Evolutionary conservation across 257 asterid genomes (phyloP), one percentile per base, ranked within the genome.

Genomic region (Rauvolfia tetraphylla): DNA sequence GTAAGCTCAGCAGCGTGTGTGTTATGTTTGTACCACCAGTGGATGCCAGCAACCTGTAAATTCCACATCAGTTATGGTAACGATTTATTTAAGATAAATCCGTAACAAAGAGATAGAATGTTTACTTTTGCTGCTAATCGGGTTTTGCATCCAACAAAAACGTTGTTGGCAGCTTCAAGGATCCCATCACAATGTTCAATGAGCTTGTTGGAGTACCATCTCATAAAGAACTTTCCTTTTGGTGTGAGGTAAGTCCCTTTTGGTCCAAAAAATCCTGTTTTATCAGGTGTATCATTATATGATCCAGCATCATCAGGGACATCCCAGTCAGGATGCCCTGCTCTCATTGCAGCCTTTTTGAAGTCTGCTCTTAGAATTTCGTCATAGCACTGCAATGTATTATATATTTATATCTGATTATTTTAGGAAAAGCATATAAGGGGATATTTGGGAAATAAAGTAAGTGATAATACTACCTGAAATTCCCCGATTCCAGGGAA

Each of bases 401-500:
- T 53, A n/a, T n/a, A n/a, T n/a, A n/a, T n/a, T n/a, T n/a, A n/a
- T n/a, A n/a, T n/a, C n/a, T n/a, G n/a, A n/a, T n/a, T n/a, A n/a
- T n/a, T n/a, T n/a, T n/a, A n/a, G n/a, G n/a, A n/a, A n/a, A n/a
- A n/a, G n/a, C n/a, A n/a, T n/a, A n/a, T n/a, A n/a, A n/a, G n/a
- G n/a, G n/a, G n/a, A n/a, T n/a, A n/a, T n/a, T n/a, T n/a, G n/a
- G n/a, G n/a, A n/a, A n/a, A n/a, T n/a, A n/a, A n/a, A n/a, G n/a
- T n/a, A n/a, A n/a, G n/a, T n/a, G n/a, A n/a, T n/a, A n/a, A n/a
- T n/a, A n/a, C n/a, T n/a, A n/a, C n/a, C 85, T 90, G 97, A 74
- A 92, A 92, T 83, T 92, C 96, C 76, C 96, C 97, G 6, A 92
- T 88, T 23, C 95, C 96, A 0, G 96, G 97, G 80, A 83, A 92